phyloP scores from a whole-genome alignment of 352 stramenopile genomes.

The Saprolegnia parasitica region DNA sequence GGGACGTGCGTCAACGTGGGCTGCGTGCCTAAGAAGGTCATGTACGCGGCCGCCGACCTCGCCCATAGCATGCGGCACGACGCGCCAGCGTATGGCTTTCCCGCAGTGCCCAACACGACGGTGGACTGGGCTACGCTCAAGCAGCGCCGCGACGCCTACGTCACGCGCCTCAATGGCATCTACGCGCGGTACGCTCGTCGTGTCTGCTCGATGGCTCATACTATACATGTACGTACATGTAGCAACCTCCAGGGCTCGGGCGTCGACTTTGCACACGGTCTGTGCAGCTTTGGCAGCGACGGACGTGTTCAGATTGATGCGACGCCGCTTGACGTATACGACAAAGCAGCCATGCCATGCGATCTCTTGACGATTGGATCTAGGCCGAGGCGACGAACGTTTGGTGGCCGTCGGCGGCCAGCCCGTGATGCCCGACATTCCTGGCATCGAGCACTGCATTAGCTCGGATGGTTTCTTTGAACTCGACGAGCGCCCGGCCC shows the following conservation, averaged over 20 bases:
- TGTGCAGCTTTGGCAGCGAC: constrained; percentile 1
- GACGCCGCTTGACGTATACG: not conserved
- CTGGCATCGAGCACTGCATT: constrained; percentile 90
- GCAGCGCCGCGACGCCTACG: constrained; percentile 90
- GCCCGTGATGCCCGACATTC: constrained; percentile 54
- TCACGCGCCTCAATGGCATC: constrained; percentile 94
- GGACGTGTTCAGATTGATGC: not conserved
- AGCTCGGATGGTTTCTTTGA: constrained; percentile 97
- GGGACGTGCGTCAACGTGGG: constrained; percentile 99
- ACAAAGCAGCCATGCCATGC: not conserved
- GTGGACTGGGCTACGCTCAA: constrained; percentile 93
- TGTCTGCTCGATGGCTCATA: not conserved
- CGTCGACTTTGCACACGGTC: not conserved
- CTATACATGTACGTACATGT: not conserved
- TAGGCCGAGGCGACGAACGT: constrained; percentile 54
- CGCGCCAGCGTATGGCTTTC: constrained; percentile 55
- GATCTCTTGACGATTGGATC: not conserved
- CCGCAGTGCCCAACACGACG: constrained; percentile 40
- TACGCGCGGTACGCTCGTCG: constrained; percentile 71
- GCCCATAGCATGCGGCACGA: constrained; percentile 52
- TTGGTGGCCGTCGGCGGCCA: constrained; percentile 59
- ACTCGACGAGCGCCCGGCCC: constrained; percentile 87
- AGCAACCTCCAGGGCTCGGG: constrained; percentile 13
- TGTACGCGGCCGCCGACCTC: constrained; percentile 82
- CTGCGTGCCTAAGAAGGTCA: constrained; percentile 99